Evolutionary conservation across 345 rosid genomes (phyloP).

Genomic region (Corchorus capsularis): DNA sequence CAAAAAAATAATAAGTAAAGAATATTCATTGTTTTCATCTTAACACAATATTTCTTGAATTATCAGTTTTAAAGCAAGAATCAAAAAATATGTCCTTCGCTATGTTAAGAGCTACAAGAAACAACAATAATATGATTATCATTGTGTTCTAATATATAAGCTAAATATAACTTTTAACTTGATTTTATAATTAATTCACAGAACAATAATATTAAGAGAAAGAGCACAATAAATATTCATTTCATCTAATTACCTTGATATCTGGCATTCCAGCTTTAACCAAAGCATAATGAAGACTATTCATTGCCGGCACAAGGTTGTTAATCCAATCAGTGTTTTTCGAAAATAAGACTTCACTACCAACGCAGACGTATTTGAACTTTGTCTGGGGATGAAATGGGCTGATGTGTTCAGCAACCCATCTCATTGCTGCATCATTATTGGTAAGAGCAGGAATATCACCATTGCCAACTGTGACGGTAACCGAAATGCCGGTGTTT

Average conservation of each 20-base stretch:
- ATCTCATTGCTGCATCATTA: conserved; percentile 39
- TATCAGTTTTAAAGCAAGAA: neutral
- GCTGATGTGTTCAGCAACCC: conserved; percentile 57
- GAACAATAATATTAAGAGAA: neutral
- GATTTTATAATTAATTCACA: neutral
- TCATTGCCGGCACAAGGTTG: conserved; percentile 79
- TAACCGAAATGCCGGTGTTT: conserved; percentile 52
- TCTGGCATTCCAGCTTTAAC: conserved; percentile 54
- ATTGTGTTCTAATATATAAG: neutral
- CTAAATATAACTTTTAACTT: neutral
- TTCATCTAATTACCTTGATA: conserved; percentile 50
- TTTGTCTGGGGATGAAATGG: conserved; percentile 73
- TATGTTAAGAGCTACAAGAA: neutral
- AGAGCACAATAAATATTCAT: neutral
- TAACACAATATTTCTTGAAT: neutral
- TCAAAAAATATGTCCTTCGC: neutral
- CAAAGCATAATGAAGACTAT: conserved; percentile 58
- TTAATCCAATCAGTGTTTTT: conserved; percentile 43
- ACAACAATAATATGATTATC: neutral
- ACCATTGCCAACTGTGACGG: conserved; percentile 60
- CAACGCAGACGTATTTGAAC: conserved; percentile 63
- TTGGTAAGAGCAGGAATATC: conserved; percentile 61
- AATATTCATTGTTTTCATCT: conserved; percentile 1
- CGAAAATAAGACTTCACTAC: conserved; percentile 65
- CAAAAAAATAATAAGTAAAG: neutral